phyloP scores from a whole-genome alignment of 805 yeast species.

The Suhomyces tanzawaensis region DNA sequence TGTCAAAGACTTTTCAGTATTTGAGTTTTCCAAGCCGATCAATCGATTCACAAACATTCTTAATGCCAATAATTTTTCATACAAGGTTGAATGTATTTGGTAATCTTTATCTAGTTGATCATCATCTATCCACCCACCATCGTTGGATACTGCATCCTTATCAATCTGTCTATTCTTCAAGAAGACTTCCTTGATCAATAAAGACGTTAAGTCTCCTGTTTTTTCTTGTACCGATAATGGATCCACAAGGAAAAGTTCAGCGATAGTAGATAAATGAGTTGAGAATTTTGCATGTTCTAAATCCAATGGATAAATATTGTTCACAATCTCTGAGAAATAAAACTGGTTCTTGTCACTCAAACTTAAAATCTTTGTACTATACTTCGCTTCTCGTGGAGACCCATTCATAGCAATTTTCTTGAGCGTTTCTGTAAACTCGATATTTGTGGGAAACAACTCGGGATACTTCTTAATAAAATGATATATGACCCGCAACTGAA shows the following conservation, averaged over 20 bases:
- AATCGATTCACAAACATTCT: constrained; percentile 61
- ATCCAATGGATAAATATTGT: constrained; percentile 51
- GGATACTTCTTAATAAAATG: constrained; percentile 55
- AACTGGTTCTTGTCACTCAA: constrained; percentile 44
- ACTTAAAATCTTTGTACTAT: constrained; percentile 57
- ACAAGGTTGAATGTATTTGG: constrained; percentile 29
- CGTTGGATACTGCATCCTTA: constrained; percentile 20
- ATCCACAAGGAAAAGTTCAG: constrained; percentile 53
- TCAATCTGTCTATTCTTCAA: constrained; percentile 47
- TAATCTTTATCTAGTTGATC: constrained; percentile 30
- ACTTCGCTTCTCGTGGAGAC: constrained; percentile 59
- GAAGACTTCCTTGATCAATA: constrained; percentile 60
- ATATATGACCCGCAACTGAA: constrained; percentile 57
- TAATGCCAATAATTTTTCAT: constrained; percentile 52
- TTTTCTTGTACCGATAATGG: constrained; percentile 50
- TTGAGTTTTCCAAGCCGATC: constrained; percentile 20
- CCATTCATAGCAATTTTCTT: constrained; percentile 50
- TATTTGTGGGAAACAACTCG: constrained; percentile 45
- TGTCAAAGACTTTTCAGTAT: background rate
- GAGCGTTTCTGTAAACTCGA: constrained; percentile 44
- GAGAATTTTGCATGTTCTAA: constrained; percentile 37
- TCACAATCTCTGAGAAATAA: constrained; percentile 37
- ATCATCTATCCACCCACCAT: constrained; percentile 49
- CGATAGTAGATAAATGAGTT: constrained; percentile 57
- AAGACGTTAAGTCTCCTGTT: constrained; percentile 57